These are phyloP conservation scores for Groenewaldozyma tartarivorans DNA, from an alignment of 805 yeast genomes.

Conservation along the genomic window DNA sequence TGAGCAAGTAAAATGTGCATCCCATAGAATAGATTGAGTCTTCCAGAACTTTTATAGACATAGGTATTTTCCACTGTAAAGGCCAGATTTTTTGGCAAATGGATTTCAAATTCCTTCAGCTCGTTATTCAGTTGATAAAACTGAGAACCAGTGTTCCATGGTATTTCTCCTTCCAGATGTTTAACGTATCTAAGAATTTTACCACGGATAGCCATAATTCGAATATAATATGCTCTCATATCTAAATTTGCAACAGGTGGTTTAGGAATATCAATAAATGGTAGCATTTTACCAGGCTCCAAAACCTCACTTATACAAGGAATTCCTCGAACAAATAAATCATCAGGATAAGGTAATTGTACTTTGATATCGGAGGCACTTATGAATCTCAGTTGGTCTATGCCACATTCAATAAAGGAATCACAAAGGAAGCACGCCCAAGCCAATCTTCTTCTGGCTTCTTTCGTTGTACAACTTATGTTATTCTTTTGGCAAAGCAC, in stretches of 20 bases:
- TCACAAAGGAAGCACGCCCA: constrained; percentile 12
- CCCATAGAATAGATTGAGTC: constrained; percentile 7
- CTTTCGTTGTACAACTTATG: constrained; percentile 4
- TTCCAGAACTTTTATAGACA: constrained; percentile 1
- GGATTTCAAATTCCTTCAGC: constrained; percentile 4
- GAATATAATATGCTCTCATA: constrained; percentile 13
- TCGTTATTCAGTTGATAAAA: constrained; percentile 6
- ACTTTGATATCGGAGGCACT: constrained; percentile 9
- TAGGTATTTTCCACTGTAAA: constrained; percentile 2
- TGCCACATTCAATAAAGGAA: constrained; percentile 10
- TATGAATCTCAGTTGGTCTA: constrained; percentile 12
- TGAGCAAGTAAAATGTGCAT: constrained; percentile 8
- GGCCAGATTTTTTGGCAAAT: constrained; percentile 2
- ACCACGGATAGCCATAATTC: constrained; percentile 9
- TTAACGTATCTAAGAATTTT: constrained; percentile 8
- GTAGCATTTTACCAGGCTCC: constrained; percentile 6
- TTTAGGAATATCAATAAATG: constrained; percentile 5
- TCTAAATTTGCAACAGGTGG: constrained; percentile 7
- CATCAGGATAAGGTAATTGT: constrained; percentile 12
- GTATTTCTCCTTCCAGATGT: constrained; percentile 6
- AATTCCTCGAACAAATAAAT: constrained; percentile 7
- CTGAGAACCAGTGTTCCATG: constrained; percentile 10
- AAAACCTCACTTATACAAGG: constrained; percentile 12
- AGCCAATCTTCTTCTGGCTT: constrained; percentile 8
- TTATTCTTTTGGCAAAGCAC: constrained; percentile 4